These are phyloP conservation scores for Dendrocalamus latiflorus DNA, from an alignment of 202 grass and related monocot genomes.

Conservation along the genomic window DNA sequence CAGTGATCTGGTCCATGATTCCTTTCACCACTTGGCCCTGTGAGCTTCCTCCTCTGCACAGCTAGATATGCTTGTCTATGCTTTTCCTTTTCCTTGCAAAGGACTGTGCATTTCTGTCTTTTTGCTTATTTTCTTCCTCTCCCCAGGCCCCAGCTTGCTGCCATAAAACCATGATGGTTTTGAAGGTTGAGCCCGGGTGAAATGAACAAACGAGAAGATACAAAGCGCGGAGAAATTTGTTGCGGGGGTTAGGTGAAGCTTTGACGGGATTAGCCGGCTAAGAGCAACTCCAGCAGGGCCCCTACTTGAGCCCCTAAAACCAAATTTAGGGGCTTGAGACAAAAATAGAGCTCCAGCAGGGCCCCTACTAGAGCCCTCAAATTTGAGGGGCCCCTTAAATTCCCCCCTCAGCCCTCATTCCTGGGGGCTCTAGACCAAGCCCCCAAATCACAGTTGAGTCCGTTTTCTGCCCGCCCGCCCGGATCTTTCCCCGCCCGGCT, in stretches of 20 bases:
- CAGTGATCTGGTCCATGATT: conserved; percentile 1
- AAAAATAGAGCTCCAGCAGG: no score
- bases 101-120: neutral
- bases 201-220: neutral
- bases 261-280: conserved; percentile 11
- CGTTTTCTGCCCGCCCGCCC: no score
- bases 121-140: neutral
- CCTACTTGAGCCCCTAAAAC: no score
- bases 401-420: no score
- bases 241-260: neutral
- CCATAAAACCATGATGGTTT: neutral
- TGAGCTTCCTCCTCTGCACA: neutral
- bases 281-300: no score
- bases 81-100: neutral
- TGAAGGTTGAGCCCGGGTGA: neutral
- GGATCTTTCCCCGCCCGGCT: no score
- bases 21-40: conserved; percentile 26
- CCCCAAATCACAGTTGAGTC: no score
- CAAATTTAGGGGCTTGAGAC: no score
- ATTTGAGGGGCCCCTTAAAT: no score
- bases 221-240: neutral
- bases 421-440: no score
- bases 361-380: no score
- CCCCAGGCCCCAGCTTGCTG: neutral
- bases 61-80: neutral